Conservation (phyloP, 2,329 filamentous ascomycete species). For the Fusarium veterinarium region DNA sequence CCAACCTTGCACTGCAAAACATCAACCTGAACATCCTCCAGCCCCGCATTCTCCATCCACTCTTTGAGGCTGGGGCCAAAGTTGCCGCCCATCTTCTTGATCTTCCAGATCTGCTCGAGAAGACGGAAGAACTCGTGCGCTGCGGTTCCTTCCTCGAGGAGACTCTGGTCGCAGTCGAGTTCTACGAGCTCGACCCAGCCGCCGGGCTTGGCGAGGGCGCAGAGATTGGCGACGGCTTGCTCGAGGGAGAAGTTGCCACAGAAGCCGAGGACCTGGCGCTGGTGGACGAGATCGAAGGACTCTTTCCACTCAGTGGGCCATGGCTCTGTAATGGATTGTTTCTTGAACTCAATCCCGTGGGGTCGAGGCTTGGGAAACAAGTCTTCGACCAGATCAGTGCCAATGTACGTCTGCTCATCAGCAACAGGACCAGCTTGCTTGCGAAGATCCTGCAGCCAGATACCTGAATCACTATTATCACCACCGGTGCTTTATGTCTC, state of each 20-base stretch:
- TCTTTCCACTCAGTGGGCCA: constrained; percentile 3
- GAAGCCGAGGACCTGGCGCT: constrained; percentile 7
- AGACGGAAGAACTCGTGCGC: constrained; percentile 5
- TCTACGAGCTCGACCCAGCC: constrained; percentile 5
- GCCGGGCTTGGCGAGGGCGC: neutral
- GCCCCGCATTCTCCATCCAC: constrained; percentile 8
- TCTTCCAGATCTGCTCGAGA: constrained; percentile 8
- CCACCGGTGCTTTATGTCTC: rapidly evolving
- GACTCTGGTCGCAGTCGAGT: constrained; percentile 1
- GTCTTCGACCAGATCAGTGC: neutral
- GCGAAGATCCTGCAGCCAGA: constrained; percentile 5
- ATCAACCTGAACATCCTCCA: neutral
- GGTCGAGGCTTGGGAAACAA: neutral
- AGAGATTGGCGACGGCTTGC: constrained; percentile 2
- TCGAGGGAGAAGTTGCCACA: constrained; percentile 1
- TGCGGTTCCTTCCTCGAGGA: neutral
- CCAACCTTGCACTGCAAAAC: constrained; percentile 4
- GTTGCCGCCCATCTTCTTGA: constrained; percentile 9
- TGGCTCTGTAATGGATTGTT: neutral
- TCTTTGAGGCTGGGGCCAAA: neutral
- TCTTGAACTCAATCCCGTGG: neutral
- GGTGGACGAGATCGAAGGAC: constrained; percentile 1
- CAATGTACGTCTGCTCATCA: neutral
- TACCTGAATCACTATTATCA: neutral
- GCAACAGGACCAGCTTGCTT: neutral